A percentile compares a stretch with the other conserved stretches of the same genome.
Conservation (phyloP, 495 filamentous ascomycete genomes). For the Penicillium bovifimosum region DNA sequence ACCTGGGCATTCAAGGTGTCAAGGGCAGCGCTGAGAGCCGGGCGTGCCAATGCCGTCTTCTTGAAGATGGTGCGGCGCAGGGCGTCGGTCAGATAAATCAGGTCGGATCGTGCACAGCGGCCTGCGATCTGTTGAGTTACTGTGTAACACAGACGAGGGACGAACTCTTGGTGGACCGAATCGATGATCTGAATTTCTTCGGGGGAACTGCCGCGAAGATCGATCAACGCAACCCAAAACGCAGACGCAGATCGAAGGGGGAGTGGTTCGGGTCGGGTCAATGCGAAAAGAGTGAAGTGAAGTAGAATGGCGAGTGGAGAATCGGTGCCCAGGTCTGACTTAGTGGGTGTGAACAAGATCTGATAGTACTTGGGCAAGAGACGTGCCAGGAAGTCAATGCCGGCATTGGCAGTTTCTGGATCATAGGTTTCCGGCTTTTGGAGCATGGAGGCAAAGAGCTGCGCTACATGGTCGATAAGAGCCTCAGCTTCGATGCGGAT, state of each 20-base stretch:
- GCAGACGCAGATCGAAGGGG: slow-evolving; percentile 72
- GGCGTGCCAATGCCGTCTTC: slow-evolving; percentile 59
- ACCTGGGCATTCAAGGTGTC: slow-evolving; percentile 40
- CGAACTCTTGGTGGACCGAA: slow-evolving; percentile 50
- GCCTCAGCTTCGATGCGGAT: slow-evolving; percentile 44
- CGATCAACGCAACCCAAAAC: slow-evolving; percentile 66
- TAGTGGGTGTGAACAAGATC: slow-evolving; percentile 34
- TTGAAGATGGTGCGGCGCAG: slow-evolving; percentile 68
- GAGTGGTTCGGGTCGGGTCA: slow-evolving; percentile 68
- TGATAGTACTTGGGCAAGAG: slow-evolving; percentile 58
- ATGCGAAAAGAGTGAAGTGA: slow-evolving; percentile 66
- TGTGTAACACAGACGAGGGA: slow-evolving; percentile 53
- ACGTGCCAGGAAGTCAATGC: slow-evolving; percentile 65
- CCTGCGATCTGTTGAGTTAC: slow-evolving; percentile 69
- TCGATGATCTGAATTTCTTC: slow-evolving; percentile 44
- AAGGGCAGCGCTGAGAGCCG: slow-evolving; percentile 55
- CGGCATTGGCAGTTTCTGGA: slow-evolving; percentile 72
- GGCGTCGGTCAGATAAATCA: slow-evolving; percentile 70
- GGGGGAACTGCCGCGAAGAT: slow-evolving; percentile 35
- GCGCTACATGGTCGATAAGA: slow-evolving; percentile 60
- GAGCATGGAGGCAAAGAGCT: slow-evolving; percentile 57
- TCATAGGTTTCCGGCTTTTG: slow-evolving; percentile 53
- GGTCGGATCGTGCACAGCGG: slow-evolving; percentile 67
- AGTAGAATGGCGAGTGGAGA: slow-evolving; percentile 59
- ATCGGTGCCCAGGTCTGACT: slow-evolving; percentile 12